phyloP scores from a whole-genome alignment of 2,329 filamentous ascomycete genomes.

The Plectosphaerella cucumerina region DNA sequence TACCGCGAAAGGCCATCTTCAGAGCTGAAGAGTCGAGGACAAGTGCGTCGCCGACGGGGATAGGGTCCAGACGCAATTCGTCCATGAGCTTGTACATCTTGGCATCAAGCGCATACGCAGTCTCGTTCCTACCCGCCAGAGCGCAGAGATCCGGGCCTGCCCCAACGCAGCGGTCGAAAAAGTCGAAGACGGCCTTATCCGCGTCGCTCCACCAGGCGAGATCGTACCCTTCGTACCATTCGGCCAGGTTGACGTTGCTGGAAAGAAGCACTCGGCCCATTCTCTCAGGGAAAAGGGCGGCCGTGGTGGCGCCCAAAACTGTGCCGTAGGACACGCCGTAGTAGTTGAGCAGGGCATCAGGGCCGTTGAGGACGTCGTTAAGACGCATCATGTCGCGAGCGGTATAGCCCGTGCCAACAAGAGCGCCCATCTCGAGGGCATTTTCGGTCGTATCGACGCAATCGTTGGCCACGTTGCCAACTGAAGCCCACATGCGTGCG shows the following conservation, averaged over 20 bases:
- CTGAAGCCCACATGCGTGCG: constrained; percentile 14
- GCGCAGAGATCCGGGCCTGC: constrained; percentile 21
- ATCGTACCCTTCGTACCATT: constrained; percentile 23
- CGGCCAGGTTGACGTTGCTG: constrained; percentile 24
- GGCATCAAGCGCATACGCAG: constrained; percentile 27
- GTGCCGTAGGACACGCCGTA: constrained; percentile 38
- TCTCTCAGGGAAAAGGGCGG: constrained; percentile 36
- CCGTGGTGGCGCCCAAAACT: constrained; percentile 29
- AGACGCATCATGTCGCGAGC: constrained; percentile 33
- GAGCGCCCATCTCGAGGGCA: constrained; percentile 16
- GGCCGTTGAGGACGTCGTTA: constrained; percentile 29
- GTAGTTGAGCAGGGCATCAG: constrained; percentile 29
- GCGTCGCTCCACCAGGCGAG: constrained; percentile 16
- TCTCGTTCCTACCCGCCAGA: constrained; percentile 16
- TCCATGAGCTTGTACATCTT: constrained; percentile 22
- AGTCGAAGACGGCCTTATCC: constrained; percentile 22
- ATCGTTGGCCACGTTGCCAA: constrained; percentile 12
- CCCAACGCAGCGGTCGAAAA: constrained; percentile 21
- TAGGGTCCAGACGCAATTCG: constrained; percentile 19
- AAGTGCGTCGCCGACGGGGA: constrained; percentile 15
- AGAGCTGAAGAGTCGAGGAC: constrained; percentile 17
- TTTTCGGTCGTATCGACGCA: constrained; percentile 15
- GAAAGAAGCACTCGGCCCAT: constrained; percentile 34
- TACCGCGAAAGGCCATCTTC: constrained; percentile 12
- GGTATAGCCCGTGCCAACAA: constrained; percentile 26